Evolutionary conservation across 192 early-diverging fungal species (phyloP).

Genomic region (Anaeromyces robustus): DNA sequence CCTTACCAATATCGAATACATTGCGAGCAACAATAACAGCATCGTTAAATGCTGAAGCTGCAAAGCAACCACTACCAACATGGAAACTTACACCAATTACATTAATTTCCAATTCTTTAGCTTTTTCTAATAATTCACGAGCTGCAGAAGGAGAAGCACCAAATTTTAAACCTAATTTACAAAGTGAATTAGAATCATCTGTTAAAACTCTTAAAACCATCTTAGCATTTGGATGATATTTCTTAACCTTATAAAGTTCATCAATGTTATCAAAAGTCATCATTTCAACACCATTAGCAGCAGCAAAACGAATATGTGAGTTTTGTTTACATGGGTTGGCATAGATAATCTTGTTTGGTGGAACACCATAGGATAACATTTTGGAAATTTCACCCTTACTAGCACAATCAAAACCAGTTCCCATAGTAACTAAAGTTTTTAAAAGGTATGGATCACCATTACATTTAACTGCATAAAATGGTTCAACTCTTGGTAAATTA

Average conservation of each 20-base stretch:
- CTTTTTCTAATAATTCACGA: conserved; percentile 48
- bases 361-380: conserved; percentile 54
- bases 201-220: conserved; percentile 86
- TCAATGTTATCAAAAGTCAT: conserved; percentile 99
- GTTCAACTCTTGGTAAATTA: conserved; percentile 81
- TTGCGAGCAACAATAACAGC: conserved; percentile 69
- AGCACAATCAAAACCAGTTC: conserved; percentile 96
- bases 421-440: conserved; percentile 60
- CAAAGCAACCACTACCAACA: conserved; percentile 88
- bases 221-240: conserved; percentile 61
- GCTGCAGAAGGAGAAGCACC: conserved; percentile 67
- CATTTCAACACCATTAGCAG: conserved; percentile 55
- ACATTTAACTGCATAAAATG: conserved; percentile 96
- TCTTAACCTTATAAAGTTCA: conserved; percentile 87
- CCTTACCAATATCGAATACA: conserved; percentile 77
- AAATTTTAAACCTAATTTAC: conserved; percentile 92
- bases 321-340: conserved; percentile 99
- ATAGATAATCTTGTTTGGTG: conserved; percentile 73
- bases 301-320: conserved; percentile 81
- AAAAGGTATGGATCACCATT: conserved; percentile 81
- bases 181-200: conserved; percentile 84
- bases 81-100: conserved; percentile 93
- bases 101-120: conserved; percentile 61
- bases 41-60: conserved; percentile 73
- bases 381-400: conserved; percentile 72